phyloP scores from a whole-genome alignment of 805 yeast species.

The Kodamaea jinghongensis region DNA sequence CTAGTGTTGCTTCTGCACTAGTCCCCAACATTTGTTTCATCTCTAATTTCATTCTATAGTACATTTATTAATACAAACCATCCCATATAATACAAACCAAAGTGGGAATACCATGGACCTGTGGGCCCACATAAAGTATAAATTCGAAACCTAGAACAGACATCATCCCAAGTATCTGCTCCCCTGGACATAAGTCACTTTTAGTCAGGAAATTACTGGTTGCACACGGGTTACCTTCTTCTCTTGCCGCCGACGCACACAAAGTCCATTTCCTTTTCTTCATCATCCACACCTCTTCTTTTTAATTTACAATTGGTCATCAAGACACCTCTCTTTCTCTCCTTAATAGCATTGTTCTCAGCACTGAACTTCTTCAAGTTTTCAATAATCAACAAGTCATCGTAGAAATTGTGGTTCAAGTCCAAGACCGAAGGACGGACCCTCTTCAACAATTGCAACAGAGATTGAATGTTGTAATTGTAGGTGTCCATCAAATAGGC shows the following conservation, averaged over 20 bases:
- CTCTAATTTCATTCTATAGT: too few relatives aligned
- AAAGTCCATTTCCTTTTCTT: constrained; percentile 13
- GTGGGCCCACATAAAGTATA: too few relatives aligned
- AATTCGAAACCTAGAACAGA: too few relatives aligned
- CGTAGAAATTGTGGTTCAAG: constrained; percentile 34
- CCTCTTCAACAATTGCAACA: constrained; percentile 23
- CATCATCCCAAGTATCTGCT: too few relatives aligned
- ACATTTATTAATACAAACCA: too few relatives aligned
- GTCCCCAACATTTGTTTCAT: too few relatives aligned
- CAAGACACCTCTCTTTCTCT: constrained; percentile 20
- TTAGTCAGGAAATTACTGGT: too few relatives aligned
- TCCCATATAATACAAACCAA: too few relatives aligned
- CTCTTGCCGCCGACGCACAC: constrained; percentile 15
- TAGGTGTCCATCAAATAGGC: constrained; percentile 42
- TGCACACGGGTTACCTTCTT: constrained; percentile 13
- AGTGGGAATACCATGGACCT: too few relatives aligned
- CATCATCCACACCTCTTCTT: constrained; percentile 23
- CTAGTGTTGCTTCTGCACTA: too few relatives aligned
- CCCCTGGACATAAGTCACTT: too few relatives aligned
- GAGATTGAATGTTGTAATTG: constrained; percentile 30
- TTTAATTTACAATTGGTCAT: constrained; percentile 30
- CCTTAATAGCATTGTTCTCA: constrained; percentile 34
- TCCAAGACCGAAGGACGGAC: constrained; percentile 18
- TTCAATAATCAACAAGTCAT: constrained; percentile 38
- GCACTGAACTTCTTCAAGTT: constrained; percentile 35